These are phyloP conservation scores for Volvariella volvacea DNA, from an alignment of 1,284 basidiomycete species.

Conservation along the genomic window DNA sequence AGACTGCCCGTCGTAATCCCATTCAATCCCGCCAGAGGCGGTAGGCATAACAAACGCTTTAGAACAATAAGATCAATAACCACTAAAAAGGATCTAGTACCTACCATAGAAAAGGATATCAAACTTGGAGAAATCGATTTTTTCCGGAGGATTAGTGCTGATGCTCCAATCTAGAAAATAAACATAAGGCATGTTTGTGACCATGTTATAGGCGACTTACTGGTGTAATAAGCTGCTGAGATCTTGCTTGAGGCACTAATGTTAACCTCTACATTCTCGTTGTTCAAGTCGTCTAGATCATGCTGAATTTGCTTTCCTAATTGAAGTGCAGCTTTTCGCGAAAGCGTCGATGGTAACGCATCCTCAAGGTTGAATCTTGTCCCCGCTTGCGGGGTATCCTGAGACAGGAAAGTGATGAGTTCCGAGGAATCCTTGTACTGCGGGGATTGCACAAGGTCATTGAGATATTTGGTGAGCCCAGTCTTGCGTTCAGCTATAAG, in stretches of 20 bases:
- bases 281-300: conserved; percentile 13
- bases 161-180: conserved; percentile 53
- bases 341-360: conserved; percentile 37
- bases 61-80: not conserved
- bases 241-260: too few relatives aligned
- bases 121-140: conserved; percentile 63
- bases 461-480: conserved; percentile 38
- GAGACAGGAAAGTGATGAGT: conserved; percentile 32
- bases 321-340: conserved; percentile 33
- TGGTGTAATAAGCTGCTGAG: conserved; percentile 26
- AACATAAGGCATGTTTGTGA: not conserved
- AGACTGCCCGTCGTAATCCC: conserved; percentile 45
- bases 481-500: conserved; percentile 46
- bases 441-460: conserved; percentile 26
- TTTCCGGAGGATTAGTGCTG: conserved; percentile 50
- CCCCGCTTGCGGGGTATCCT: conserved; percentile 14
- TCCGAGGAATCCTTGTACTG: conserved; percentile 25
- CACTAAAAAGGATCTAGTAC: conserved; percentile 18
- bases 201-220: not conserved
- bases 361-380: conserved; percentile 32
- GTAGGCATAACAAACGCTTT: conserved; percentile 70
- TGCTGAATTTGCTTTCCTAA: conserved; percentile 9
- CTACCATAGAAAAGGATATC: conserved; percentile 71
- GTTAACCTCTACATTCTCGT: too few relatives aligned
- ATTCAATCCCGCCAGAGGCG: conserved; percentile 47